Percentiles rank a stretch among this genome's conserved stretches.
phyloP scores from a whole-genome alignment of 768 basidiomycete species.

The Kondoa malvinella region DNA sequence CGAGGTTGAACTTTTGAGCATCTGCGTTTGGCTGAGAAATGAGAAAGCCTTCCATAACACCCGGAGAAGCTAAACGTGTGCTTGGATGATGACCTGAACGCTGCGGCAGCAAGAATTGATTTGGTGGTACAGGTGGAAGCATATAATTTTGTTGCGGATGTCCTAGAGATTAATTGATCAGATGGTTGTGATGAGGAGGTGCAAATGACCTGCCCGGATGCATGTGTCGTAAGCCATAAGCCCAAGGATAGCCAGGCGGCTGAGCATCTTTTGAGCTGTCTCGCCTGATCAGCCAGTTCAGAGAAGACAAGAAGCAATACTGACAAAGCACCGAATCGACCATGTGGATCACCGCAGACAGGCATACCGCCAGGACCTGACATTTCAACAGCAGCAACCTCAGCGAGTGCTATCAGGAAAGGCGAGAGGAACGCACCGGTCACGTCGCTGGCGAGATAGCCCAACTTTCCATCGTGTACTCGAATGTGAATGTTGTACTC shows the following conservation, averaged over 20 bases:
- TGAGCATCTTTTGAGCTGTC: neutral
- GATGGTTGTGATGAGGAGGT: no score
- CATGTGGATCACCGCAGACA: neutral
- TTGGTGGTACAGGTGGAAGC: neutral
- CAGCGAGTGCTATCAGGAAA: no score
- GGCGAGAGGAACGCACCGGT: neutral
- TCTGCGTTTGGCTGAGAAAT: neutral
- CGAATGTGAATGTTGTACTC: slow-evolving; percentile 6
- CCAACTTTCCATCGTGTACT: neutral
- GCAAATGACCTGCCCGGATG: no score
- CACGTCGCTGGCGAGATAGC: slow-evolving; percentile 3
- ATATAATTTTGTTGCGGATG: neutral
- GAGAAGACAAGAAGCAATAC: neutral
- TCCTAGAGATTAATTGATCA: no score
- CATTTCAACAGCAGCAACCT: no score
- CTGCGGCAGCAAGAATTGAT: neutral
- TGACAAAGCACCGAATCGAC: neutral
- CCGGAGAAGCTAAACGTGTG: neutral
- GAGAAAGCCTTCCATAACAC: neutral
- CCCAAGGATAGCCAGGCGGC: neutral
- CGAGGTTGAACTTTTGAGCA: neutral
- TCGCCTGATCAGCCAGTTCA: neutral
- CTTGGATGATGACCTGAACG: neutral
- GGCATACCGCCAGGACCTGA: neutral
- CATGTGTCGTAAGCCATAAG: no score